phyloP scores from a whole-genome alignment of 805 yeast species.

The Tetrapisispora iriomotensis region DNA sequence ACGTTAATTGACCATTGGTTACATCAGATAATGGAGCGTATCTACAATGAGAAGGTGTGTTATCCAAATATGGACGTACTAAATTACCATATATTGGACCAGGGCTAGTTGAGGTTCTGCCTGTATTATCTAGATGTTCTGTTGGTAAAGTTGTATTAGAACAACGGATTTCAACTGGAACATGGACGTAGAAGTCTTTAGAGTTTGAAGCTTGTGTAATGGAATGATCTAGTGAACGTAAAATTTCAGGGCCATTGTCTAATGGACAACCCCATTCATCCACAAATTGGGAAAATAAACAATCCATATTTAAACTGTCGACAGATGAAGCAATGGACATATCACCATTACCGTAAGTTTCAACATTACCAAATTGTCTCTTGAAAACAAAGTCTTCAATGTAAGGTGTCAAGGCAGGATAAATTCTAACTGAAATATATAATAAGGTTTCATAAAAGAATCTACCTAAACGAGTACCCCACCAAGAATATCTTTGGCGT shows the following conservation, averaged over 20 bases:
- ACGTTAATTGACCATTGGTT: slow-evolving; percentile 66
- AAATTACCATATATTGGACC: slow-evolving; percentile 85
- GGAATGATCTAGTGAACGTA: slow-evolving; percentile 51
- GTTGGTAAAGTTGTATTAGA: slow-evolving; percentile 61
- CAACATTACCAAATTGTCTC: slow-evolving; percentile 69
- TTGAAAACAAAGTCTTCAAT: slow-evolving; percentile 79
- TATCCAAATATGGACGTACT: slow-evolving; percentile 71
- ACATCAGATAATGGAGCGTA: slow-evolving; percentile 39
- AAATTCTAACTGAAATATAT: slow-evolving; percentile 66
- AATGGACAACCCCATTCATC: slow-evolving; percentile 97
- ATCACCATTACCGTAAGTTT: slow-evolving; percentile 38
- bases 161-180: slow-evolving; percentile 91
- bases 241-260: slow-evolving; percentile 61
- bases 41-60: slow-evolving; percentile 53
- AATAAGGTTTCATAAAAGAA: slow-evolving; percentile 68
- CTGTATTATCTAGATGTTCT: slow-evolving; percentile 37
- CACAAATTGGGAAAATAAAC: slow-evolving; percentile 86
- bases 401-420: slow-evolving; percentile 70
- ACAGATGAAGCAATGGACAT: slow-evolving; percentile 70
- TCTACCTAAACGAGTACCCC: slow-evolving; percentile 74
- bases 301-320: slow-evolving; percentile 89
- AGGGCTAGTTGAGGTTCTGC: slow-evolving; percentile 42
- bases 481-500: slow-evolving; percentile 67
- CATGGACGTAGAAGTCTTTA: slow-evolving; percentile 75
- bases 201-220: slow-evolving; percentile 49